These are phyloP conservation scores for Marasmius sp. DNA, from an alignment of 1,284 basidiomycete species.

Conservation along the genomic window DNA sequence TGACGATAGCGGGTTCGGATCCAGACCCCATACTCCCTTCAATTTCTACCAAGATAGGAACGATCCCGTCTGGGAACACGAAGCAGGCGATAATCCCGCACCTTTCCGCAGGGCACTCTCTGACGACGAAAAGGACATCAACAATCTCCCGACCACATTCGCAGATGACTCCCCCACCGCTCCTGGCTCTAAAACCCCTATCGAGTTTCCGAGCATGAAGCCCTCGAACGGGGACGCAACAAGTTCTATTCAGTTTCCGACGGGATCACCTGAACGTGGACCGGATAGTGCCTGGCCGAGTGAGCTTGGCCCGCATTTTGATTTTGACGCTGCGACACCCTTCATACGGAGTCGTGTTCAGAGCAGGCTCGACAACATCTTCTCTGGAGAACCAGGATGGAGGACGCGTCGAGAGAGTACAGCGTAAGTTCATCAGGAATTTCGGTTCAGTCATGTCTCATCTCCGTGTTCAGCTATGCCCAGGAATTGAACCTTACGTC, in stretches of 20 bases:
- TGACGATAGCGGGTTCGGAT: slow-evolving; percentile 51
- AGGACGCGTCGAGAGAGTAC: slow-evolving; percentile 79
- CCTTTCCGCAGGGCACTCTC: slow-evolving; percentile 81
- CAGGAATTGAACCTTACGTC: slow-evolving; percentile 83
- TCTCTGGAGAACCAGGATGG: slow-evolving; percentile 70
- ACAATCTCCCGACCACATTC: slow-evolving; percentile 39
- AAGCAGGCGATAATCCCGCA: slow-evolving; percentile 57
- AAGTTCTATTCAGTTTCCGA: slow-evolving; percentile 79
- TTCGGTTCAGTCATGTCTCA: neutral
- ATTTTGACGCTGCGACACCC: slow-evolving; percentile 67
- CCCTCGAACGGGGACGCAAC: slow-evolving; percentile 51
- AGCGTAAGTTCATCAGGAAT: slow-evolving; percentile 51
- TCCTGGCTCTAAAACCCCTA: slow-evolving; percentile 47
- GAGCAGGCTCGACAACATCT: slow-evolving; percentile 64
- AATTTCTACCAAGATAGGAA: slow-evolving; percentile 34
- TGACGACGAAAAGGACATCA: slow-evolving; percentile 73
- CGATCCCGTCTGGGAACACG: slow-evolving; percentile 45
- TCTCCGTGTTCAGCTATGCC: slow-evolving; percentile 53
- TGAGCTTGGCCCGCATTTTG: slow-evolving; percentile 55
- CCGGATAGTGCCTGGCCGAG: slow-evolving; percentile 55
- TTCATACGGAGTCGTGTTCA: slow-evolving; percentile 82
- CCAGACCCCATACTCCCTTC: slow-evolving; percentile 49
- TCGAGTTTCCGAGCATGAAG: slow-evolving; percentile 54
- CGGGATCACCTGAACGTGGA: slow-evolving; percentile 69
- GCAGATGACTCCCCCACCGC: slow-evolving; percentile 44